Evolutionary conservation across 1,284 basidiomycete genomes (phyloP).

Genomic region (Pseudozyma flocculosa): DNA sequence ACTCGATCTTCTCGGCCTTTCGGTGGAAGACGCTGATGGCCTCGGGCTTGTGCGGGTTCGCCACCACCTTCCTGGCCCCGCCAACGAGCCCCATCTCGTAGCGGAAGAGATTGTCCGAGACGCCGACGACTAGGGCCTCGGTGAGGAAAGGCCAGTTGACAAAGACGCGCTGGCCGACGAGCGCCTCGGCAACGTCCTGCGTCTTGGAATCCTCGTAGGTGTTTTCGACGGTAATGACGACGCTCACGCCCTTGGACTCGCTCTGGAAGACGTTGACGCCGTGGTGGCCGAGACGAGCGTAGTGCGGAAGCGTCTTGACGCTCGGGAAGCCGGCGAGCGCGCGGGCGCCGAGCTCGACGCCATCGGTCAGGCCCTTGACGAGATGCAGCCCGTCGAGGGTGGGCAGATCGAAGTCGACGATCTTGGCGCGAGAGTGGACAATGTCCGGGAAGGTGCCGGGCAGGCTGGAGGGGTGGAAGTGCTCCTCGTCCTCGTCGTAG

Average conservation of each 20-base stretch:
- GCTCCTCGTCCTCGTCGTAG: constrained; percentile 65
- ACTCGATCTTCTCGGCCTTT: constrained; percentile 66
- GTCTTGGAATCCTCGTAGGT: constrained; percentile 65
- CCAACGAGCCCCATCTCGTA: constrained; percentile 62
- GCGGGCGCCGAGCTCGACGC: constrained; percentile 79
- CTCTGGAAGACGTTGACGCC: constrained; percentile 90
- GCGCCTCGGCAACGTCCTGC: constrained; percentile 72
- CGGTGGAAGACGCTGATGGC: constrained; percentile 63
- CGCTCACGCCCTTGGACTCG: constrained; percentile 85
- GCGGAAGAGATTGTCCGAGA: constrained; percentile 84
- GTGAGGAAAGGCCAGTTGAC: constrained; percentile 91
- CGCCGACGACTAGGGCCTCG: constrained; percentile 81
- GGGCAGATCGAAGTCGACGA: constrained; percentile 77
- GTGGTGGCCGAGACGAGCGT: constrained; percentile 75
- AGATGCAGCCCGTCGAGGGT: constrained; percentile 78
- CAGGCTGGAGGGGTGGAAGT: constrained; percentile 82
- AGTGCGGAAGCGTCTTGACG: constrained; percentile 81
- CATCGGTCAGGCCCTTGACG: constrained; percentile 81
- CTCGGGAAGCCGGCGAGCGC: constrained; percentile 96
- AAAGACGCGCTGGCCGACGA: constrained; percentile 70
- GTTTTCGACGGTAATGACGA: constrained; percentile 83
- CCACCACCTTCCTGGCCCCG: constrained; percentile 32
- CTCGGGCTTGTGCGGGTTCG: constrained; percentile 32
- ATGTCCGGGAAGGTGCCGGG: constrained; percentile 93
- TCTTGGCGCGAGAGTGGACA: constrained; percentile 75